Evolutionary conservation across 139 green algal genomes (phyloP).

Genomic region (Coelastrella sp.): DNA sequence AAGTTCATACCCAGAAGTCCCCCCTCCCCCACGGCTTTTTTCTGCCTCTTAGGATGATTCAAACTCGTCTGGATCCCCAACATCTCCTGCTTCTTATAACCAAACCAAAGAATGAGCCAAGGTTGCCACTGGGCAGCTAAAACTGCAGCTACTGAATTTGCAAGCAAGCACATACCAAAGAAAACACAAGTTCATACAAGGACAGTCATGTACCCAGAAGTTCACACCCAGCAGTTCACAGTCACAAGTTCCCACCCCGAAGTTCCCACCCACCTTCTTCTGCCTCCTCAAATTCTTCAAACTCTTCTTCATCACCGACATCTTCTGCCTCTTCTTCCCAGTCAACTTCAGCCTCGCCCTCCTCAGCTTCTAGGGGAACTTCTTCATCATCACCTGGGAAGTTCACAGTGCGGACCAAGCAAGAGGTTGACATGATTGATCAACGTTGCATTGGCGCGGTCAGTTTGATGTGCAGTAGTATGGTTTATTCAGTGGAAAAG

Average conservation of each 20-base stretch:
- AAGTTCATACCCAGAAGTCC: too few species aligned
- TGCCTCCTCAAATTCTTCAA: constrained; percentile 30
- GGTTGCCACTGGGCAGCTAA: too few species aligned
- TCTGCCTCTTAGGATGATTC: too few species aligned
- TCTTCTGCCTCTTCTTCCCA: constrained; percentile 5
- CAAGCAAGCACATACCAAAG: too few species aligned
- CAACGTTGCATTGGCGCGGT: too few species aligned
- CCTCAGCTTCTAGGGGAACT: not conserved
- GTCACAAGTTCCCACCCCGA: not conserved
- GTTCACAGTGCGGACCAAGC: not conserved
- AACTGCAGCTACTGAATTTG: too few species aligned
- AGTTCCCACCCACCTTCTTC: constrained; percentile 34
- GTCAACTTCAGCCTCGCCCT: not conserved
- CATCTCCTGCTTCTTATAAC: too few species aligned
- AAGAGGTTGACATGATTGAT: not conserved
- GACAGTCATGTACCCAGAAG: not conserved
- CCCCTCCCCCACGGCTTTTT: too few species aligned
- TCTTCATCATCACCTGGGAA: not conserved
- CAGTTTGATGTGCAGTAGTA: too few species aligned
- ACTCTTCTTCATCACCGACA: constrained; percentile 8
- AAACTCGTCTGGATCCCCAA: too few species aligned
- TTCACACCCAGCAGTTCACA: not conserved
- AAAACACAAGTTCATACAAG: not conserved
- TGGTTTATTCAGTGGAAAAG: too few species aligned
- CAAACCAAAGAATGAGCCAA: too few species aligned